These are phyloP conservation scores for Rhizopogon rudus DNA, from an alignment of 768 basidiomycete species.

Conservation along the genomic window DNA sequence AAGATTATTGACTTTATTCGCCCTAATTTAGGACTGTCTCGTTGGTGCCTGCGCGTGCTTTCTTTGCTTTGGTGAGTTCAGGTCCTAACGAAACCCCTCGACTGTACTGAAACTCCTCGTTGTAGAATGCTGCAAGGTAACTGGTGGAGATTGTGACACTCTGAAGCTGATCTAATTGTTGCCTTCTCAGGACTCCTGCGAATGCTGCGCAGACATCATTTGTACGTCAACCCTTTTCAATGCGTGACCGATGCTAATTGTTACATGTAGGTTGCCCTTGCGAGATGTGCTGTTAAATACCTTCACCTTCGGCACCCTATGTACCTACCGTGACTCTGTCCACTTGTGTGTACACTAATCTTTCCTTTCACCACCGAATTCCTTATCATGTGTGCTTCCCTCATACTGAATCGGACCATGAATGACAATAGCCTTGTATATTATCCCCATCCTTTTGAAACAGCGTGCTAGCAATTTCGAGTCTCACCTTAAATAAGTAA, in stretches of 20 bases:
- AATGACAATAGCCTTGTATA: no score
- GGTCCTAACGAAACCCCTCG: not conserved
- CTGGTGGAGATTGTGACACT: not conserved
- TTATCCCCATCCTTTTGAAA: not conserved
- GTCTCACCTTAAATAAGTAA: no score
- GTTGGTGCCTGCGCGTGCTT: constrained; percentile 58
- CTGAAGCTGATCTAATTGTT: not conserved
- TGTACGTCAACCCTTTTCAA: constrained; percentile 39
- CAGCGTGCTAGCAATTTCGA: not conserved
- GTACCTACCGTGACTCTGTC: not conserved
- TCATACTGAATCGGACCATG: not conserved
- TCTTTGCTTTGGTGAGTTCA: constrained; percentile 62
- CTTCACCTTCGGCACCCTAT: not conserved
- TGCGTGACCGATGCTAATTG: not conserved
- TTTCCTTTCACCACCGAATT: not conserved
- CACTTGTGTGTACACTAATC: no score
- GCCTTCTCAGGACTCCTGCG: constrained; percentile 56
- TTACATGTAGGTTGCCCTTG: constrained; percentile 61
- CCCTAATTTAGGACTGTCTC: constrained; percentile 54
- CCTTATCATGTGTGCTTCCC: not conserved
- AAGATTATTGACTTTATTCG: not conserved
- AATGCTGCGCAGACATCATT: constrained; percentile 63
- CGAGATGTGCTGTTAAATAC: constrained; percentile 39
- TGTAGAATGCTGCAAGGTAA: constrained; percentile 68
- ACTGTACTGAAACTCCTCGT: not conserved